Base-by-base conservation (phyloP, 192 early-diverging fungal species). In the Thoreauomyces humboldtii region DNA sequence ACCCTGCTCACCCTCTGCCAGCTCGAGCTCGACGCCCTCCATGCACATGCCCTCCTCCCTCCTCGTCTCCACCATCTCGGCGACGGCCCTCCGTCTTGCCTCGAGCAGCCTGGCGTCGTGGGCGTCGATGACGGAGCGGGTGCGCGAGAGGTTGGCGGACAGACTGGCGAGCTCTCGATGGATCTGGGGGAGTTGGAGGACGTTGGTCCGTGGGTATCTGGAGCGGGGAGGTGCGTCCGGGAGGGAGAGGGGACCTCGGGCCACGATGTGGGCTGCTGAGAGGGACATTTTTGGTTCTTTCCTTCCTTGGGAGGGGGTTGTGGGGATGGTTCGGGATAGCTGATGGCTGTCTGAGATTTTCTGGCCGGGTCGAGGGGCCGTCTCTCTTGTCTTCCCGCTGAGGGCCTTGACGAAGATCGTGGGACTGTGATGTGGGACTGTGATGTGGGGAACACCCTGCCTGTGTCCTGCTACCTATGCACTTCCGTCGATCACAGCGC, bases 131-230 rank as follows among this genome's bases (percentile, higher is more conserved):
- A 29, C 43, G 29, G 60, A 58, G n/a, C 25, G 24, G 9, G 51
- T 53, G 21, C 15, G 27, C 28, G 24, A 60, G 25, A 60, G 53
- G 35, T 52, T 25, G 7, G 21, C 41, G 52, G 63, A 35, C 21
- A 74, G 55, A 15, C 51, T 47, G 35, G 67, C 43, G 48, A 74
- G 54, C 44, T 74, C 72, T 43, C 69, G 63, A 54, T 43, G 41
- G 47, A 74, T 65, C 38, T 74, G 72, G 11, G 60, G 66, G 1
- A 53, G 25, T 37, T 63, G 51, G 7, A 74, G 57, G 17, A 69
- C 56, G 27, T 69, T 69, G 33, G 32, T 61, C 42, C 72, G 60
- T 3, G 48, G 59, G 35, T 22, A 57, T 4, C 34, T 37, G 34
- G 55, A 31, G 50, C 19, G 25, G 50, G 50, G 2, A 5, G 3